A percentile compares a stretch with the other conserved stretches of the same genome.
Conservation (phyloP, 768 basidiomycete genomes). For the Amanita pseudoporphyria region DNA sequence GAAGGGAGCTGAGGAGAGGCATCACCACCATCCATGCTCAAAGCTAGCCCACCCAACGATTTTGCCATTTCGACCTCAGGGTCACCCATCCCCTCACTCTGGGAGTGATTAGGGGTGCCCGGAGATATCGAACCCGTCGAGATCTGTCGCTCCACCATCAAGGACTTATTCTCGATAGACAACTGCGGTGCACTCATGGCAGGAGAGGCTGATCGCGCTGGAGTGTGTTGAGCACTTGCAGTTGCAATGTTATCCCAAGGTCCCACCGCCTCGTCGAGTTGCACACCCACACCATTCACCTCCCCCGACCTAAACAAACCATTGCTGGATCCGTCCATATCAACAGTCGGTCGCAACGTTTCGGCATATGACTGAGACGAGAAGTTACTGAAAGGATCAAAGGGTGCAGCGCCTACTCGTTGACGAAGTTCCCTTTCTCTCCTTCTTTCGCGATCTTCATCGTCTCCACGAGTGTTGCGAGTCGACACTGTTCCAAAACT, state of each 20-base stretch:
- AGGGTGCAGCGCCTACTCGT: conserved; percentile 39
- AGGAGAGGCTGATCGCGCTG: conserved; percentile 17
- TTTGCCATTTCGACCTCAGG: conserved; percentile 25
- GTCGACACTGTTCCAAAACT: conserved; percentile 24
- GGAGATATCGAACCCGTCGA: conserved; percentile 24
- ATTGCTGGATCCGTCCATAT: neutral
- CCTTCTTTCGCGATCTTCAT: conserved; percentile 45
- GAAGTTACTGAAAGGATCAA: conserved; percentile 73
- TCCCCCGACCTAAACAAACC: neutral
- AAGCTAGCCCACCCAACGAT: conserved; percentile 37
- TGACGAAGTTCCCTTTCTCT: conserved; percentile 42
- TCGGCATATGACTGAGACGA: conserved; percentile 16
- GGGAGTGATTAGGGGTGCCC: conserved; percentile 19
- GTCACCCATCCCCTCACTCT: conserved; percentile 14
- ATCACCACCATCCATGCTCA: conserved; percentile 43
- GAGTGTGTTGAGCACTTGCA: conserved; percentile 22
- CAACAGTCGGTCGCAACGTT: neutral
- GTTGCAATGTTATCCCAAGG: conserved; percentile 31
- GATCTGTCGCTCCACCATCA: conserved; percentile 3
- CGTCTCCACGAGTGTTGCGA: conserved; percentile 51
- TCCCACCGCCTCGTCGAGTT: conserved; percentile 26
- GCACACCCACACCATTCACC: conserved; percentile 7
- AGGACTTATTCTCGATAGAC: neutral
- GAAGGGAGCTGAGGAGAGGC: conserved; percentile 72
- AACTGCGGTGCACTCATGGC: neutral